Evolutionary conservation across 306 rosid genomes (phyloP), one percentile per base, ranked within the genome.

Genomic region (Ammopiptanthus mongolicus): DNA sequence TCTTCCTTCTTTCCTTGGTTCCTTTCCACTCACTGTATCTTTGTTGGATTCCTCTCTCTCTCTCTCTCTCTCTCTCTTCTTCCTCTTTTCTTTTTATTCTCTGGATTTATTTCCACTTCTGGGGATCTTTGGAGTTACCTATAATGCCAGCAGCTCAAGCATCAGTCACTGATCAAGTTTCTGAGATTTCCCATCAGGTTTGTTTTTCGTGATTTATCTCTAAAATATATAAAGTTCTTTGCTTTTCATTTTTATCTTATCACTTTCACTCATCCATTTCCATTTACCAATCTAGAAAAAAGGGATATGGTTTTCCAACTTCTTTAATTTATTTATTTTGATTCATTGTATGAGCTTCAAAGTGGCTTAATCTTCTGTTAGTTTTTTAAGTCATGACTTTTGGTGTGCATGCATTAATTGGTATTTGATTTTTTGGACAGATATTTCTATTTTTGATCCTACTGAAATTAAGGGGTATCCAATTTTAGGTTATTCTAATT

Each of bases 141-240:
- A 47, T 18, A 66, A 91, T 91, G 97, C 97, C 77, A 83, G 80
- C 85, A 48, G 23, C 82, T 84, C 84, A 85, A 76, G 12, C 77
- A 23, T 50, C 81, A 39, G 2, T 74, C 65, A 59, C 70, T 39
- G 53, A 70, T 56, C 47, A 75, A 65, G 39, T 60, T 67, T 58
- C 80, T 19, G 70, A 72, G 64, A 55, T 50, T 72, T 78, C 86
- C 21, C 69, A 64, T 17, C 78, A 74, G 88, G 88, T 84, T 52
- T 5, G 42, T 3, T 75, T 62, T 17, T 6, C 41, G 0, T 36
- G 8, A 51, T 52, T 68, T 21, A 28, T 71, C 63, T 76, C 55
- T 66, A 28, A 5, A 42, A 1, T 36, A 15, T 59, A 14, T 44
- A 3, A 73, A 69, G 52, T 69, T 78, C 7, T 13, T 23, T 19